phyloP scores from a whole-genome alignment of 768 basidiomycete genomes.

The Boletus rufocinnamomeus region DNA sequence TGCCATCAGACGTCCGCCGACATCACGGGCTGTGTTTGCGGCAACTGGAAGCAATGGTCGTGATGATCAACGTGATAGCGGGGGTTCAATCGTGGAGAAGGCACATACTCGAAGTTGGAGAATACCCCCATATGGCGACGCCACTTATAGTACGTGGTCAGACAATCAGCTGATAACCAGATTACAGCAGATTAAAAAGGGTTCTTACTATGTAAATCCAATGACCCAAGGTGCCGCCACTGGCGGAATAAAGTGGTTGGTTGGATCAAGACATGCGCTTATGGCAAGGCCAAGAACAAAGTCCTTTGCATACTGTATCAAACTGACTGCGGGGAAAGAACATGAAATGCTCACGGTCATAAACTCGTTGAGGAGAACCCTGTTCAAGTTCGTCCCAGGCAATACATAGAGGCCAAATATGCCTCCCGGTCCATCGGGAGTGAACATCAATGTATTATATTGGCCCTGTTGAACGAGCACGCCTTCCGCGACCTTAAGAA shows the following conservation, averaged over 20 bases:
- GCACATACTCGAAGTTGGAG: slow-evolving; percentile 46
- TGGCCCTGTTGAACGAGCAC: slow-evolving; percentile 30
- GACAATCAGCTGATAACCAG: not conserved
- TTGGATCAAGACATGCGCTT: slow-evolving; percentile 43
- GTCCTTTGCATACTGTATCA: slow-evolving; percentile 14
- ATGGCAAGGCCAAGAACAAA: slow-evolving; percentile 26
- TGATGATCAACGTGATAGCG: not conserved
- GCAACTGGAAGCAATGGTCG: slow-evolving; percentile 41
- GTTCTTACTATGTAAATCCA: slow-evolving; percentile 57
- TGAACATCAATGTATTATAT: slow-evolving; percentile 38
- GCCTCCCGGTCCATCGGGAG: slow-evolving; percentile 38
- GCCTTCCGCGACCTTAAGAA: slow-evolving; percentile 29
- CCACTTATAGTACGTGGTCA: slow-evolving; percentile 40
- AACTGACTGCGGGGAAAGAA: not conserved
- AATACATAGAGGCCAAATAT: slow-evolving; percentile 41
- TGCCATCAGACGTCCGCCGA: slow-evolving; percentile 63
- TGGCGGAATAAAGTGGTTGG: slow-evolving; percentile 60
- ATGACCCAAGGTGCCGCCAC: slow-evolving; percentile 52
- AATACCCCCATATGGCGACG: slow-evolving; percentile 61
- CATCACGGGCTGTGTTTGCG: slow-evolving; percentile 67
- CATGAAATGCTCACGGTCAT: slow-evolving; percentile 30
- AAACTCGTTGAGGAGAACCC: slow-evolving; percentile 43
- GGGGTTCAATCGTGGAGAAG: not conserved
- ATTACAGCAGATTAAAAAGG: not conserved
- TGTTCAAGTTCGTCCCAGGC: slow-evolving; percentile 34